These are phyloP conservation scores for Gamarada debralockiae DNA, from an alignment of 495 filamentous ascomycete genomes.

Conservation along the genomic window DNA sequence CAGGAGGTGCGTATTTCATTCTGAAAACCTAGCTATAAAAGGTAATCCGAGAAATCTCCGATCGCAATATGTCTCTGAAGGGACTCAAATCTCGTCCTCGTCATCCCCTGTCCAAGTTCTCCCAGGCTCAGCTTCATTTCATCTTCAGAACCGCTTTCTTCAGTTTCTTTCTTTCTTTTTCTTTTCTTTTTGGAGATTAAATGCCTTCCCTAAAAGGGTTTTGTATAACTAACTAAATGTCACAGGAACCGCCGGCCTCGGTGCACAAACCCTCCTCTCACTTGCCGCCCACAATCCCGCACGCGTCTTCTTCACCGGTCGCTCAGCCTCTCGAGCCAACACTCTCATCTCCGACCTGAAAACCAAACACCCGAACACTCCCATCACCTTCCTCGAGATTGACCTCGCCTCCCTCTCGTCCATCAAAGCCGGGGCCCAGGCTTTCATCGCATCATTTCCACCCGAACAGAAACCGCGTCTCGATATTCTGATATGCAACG, in stretches of 20 bases:
- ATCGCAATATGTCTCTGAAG: too few relatives aligned
- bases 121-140: too few relatives aligned
- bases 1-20: constrained; percentile 48
- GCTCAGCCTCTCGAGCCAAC: constrained; percentile 46
- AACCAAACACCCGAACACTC: constrained; percentile 26
- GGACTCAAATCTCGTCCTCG: too few relatives aligned
- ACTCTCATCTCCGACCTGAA: constrained; percentile 48
- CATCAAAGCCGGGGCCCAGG: constrained; percentile 15
- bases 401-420: constrained; percentile 19
- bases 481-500: constrained; percentile 64
- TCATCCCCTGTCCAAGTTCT: too few relatives aligned
- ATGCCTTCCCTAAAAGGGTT: too few relatives aligned
- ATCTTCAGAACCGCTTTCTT: too few relatives aligned
- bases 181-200: too few relatives aligned
- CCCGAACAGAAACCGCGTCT: constrained; percentile 13
- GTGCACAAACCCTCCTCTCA: constrained; percentile 56
- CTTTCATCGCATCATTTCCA: constrained; percentile 1
- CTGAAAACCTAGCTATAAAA: too few relatives aligned
- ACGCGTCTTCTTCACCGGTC: constrained; percentile 60
- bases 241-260: constrained; percentile 60
- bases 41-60: too few relatives aligned
- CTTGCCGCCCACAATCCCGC: constrained; percentile 54
- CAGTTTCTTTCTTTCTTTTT: too few relatives aligned
- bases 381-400: constrained; percentile 12
- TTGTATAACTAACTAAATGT: constrained; percentile 5